Base-by-base conservation (phyloP, 2,329 filamentous ascomycete genomes). In the Diaporthe sp. region DNA sequence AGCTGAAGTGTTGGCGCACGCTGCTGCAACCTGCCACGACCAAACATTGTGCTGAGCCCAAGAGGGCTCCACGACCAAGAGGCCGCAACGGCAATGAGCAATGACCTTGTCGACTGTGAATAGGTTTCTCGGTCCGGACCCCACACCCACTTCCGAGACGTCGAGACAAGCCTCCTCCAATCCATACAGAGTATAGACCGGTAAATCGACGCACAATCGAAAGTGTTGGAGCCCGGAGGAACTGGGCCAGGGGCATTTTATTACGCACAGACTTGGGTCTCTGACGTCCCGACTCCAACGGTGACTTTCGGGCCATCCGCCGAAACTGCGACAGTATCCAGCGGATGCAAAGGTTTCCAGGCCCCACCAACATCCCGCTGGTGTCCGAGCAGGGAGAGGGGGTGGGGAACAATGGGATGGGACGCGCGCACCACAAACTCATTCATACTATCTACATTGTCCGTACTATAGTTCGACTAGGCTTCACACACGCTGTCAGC, bases 221-320 rank as follows among this genome's bases (percentile, higher is more conserved):
- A 76, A 72, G 37, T 70, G 71, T 76, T 76, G 51, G 30, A 65
- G 61, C 61, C 61, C 25, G 61, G 61, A 44, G 32, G 44, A 47
- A 61, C 55, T 70, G 58, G 44, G 12, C 65, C 58, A 55, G 72
- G 65, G 56, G 47, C 44, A 39, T 73, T 77, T 78, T 74, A 75
- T 72, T 37, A 69, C 79, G 80, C 81, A 81, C 81, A 81, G 81
- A 81, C 80, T 74, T 65, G 19, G 76, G 75, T 74, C 73, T 78
- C 75, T 77, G 50, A 73, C 72, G 65, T 70, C 65, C 71, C 65
- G 72, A 53, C 50, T 59, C 72, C 72, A 73, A 73, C 65, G 65
- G 58, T 50, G 44, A 50, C 65, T 22, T 70, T 70, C 72, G 65
- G 65, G 53, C 59, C 65, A 70, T 59, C 42, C 55, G 59, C 72